A percentile compares a stretch with the other conserved stretches of the same genome.
phyloP scores from a whole-genome alignment of 495 filamentous ascomycete genomes.

The Penicillium bialowiezense region DNA sequence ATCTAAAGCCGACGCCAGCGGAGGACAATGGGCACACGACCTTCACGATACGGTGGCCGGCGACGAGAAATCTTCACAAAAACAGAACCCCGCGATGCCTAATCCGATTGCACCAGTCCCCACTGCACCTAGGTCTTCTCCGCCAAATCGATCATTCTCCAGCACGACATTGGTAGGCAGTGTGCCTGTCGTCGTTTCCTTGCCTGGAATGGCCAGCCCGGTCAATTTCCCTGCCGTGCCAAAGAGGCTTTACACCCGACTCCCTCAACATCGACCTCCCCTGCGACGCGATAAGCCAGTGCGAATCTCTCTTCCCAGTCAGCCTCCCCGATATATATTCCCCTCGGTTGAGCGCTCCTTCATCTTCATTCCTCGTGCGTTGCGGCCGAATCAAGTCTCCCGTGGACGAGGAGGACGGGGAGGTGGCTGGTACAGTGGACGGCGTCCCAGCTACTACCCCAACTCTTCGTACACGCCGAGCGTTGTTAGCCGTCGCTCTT shows the following conservation, averaged over 20 bases:
- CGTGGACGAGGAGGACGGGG: conserved; percentile 65
- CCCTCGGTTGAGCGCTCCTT: conserved; percentile 87
- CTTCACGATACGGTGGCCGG: conserved; percentile 80
- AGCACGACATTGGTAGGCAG: conserved; percentile 69
- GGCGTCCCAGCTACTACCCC: conserved; percentile 76
- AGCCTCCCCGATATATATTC: conserved; percentile 81
- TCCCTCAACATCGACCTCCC: conserved; percentile 92
- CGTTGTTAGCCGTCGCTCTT: conserved; percentile 86
- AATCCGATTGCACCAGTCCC: conserved; percentile 34
- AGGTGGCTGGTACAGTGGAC: conserved; percentile 65
- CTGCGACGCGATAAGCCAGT: conserved; percentile 96
- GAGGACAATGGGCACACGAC: conserved; percentile 87
- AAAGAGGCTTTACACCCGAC: conserved; percentile 82
- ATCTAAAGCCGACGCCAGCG: conserved; percentile 71
- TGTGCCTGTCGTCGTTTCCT: conserved; percentile 75
- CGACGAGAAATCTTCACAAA: conserved; percentile 35
- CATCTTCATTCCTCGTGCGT: conserved; percentile 93
- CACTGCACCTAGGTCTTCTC: conserved; percentile 45
- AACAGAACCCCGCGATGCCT: conserved; percentile 16
- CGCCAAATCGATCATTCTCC: conserved; percentile 67
- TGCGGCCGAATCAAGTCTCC: conserved; percentile 84
- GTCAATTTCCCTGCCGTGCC: conserved; percentile 68
- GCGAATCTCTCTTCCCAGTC: conserved; percentile 82
- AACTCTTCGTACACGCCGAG: conserved; percentile 88
- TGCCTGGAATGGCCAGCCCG: conserved; percentile 70